phyloP scores from a whole-genome alignment of 805 yeast genomes.

The Cyberlindnera amylophila region DNA sequence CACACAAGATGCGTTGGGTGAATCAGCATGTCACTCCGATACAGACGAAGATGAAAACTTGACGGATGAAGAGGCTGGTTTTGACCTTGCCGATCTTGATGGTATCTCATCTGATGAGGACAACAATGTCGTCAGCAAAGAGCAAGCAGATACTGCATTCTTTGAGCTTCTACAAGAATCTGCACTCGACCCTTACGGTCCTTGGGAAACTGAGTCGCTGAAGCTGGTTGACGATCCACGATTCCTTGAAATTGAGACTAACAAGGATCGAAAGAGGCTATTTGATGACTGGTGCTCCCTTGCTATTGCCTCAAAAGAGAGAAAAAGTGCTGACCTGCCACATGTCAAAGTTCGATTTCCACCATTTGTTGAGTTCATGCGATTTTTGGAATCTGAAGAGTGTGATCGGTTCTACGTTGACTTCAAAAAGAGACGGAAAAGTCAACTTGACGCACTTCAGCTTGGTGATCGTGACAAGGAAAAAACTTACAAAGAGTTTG shows the following conservation, averaged over 20 bases:
- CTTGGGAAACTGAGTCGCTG: conserved; percentile 45
- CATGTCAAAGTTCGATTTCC: not conserved
- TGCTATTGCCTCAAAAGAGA: conserved; percentile 4
- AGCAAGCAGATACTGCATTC: conserved; percentile 25
- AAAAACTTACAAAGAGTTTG: conserved; percentile 34
- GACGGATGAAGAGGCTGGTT: conserved; percentile 23
- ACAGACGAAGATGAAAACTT: conserved; percentile 1
- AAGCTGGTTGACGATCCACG: conserved; percentile 40
- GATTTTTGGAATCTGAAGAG: conserved; percentile 26
- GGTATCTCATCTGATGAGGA: conserved; percentile 23
- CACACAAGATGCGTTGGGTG: too few relatives aligned
- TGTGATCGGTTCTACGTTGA: conserved; percentile 34
- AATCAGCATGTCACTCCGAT: too few relatives aligned
- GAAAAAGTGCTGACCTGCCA: conserved; percentile 1
- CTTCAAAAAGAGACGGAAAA: conserved; percentile 35
- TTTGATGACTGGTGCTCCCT: conserved; percentile 45
- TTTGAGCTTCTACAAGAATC: conserved; percentile 31
- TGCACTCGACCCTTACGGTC: conserved; percentile 39
- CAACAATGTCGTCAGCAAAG: conserved; percentile 1
- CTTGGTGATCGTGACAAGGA: conserved; percentile 37
- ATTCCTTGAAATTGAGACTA: conserved; percentile 33
- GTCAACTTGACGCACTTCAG: conserved; percentile 24
- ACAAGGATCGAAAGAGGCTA: conserved; percentile 33
- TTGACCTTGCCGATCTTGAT: conserved; percentile 20
- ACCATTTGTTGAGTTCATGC: conserved; percentile 25